Conservation (phyloP, 2,329 filamentous ascomycete species). For the Neofusicoccum ribis region DNA sequence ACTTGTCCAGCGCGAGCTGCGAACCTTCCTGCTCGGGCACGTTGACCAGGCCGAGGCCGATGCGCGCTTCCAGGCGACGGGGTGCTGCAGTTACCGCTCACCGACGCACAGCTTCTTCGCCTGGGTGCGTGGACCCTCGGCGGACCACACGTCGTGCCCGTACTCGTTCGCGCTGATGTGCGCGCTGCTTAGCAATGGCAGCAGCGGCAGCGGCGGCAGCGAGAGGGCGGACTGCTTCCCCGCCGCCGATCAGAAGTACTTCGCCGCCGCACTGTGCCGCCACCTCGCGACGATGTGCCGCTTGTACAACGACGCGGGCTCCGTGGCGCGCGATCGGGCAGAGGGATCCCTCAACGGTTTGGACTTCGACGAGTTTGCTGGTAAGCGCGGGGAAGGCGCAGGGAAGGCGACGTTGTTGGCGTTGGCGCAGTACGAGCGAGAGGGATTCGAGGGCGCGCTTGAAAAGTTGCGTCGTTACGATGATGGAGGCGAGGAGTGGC, state of each 20-base stretch:
- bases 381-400: neutral
- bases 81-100: no score
- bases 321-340: conserved; percentile 25
- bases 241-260: conserved; percentile 21
- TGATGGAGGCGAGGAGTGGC: no score
- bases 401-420: no score
- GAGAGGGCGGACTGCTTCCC: neutral
- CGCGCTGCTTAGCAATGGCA: no score
- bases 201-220: no score
- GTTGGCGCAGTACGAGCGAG: no score
- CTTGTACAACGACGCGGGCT: conserved; percentile 32
- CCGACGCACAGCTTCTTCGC: no score
- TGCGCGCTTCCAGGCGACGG: neutral
- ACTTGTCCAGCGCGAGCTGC: conserved; percentile 18
- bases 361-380: conserved; percentile 20
- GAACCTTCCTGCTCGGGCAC: conserved; percentile 25
- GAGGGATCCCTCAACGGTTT: conserved; percentile 12
- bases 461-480: no score
- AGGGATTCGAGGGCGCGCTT: no score
- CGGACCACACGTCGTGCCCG: no score
- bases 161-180: no score
- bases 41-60: conserved; percentile 22
- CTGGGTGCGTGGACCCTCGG: no score
- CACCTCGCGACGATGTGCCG: conserved; percentile 30
- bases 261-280: conserved; percentile 22